These are phyloP conservation scores for Blastomyces percursus DNA, from an alignment of 2,329 filamentous ascomycete genomes.

Conservation along the genomic window DNA sequence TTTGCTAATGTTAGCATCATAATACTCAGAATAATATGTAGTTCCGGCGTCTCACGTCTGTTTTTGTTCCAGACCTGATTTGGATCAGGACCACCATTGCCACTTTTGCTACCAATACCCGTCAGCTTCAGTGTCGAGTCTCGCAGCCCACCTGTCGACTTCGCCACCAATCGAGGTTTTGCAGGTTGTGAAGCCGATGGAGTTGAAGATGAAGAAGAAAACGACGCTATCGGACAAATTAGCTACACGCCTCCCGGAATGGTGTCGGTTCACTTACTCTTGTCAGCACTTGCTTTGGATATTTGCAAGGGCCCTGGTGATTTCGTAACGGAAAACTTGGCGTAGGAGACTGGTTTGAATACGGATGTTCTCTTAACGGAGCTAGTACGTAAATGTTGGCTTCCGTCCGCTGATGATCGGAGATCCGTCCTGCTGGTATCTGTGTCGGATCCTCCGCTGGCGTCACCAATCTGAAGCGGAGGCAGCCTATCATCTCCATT, in stretches of 20 bases:
- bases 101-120: conserved; percentile 35
- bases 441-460: conserved; percentile 49
- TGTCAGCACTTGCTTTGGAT: conserved; percentile 43
- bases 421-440: conserved; percentile 48
- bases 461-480: conserved; percentile 28
- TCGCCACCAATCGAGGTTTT: conserved; percentile 52
- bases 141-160: conserved; percentile 45
- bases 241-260: neutral
- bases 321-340: conserved; percentile 56
- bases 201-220: conserved; percentile 28
- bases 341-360: conserved; percentile 56
- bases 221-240: conserved; percentile 20
- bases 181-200: conserved; percentile 32
- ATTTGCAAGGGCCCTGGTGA: conserved; percentile 43
- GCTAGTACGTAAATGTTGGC: conserved; percentile 35
- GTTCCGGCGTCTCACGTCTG: conserved; percentile 38
- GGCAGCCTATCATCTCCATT: conserved; percentile 34
- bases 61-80: conserved; percentile 62
- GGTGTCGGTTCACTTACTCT: conserved; percentile 33
- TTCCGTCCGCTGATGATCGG: conserved; percentile 34
- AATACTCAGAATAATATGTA: neutral
- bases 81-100: conserved; percentile 48
- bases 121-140: conserved; percentile 41
- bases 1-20: conserved; percentile 5
- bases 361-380: conserved; percentile 50